Evolutionary conservation across 306 rosid genomes (phyloP), one percentile per base, ranked within the genome.

Genomic region (Quercus berberidifolia): DNA sequence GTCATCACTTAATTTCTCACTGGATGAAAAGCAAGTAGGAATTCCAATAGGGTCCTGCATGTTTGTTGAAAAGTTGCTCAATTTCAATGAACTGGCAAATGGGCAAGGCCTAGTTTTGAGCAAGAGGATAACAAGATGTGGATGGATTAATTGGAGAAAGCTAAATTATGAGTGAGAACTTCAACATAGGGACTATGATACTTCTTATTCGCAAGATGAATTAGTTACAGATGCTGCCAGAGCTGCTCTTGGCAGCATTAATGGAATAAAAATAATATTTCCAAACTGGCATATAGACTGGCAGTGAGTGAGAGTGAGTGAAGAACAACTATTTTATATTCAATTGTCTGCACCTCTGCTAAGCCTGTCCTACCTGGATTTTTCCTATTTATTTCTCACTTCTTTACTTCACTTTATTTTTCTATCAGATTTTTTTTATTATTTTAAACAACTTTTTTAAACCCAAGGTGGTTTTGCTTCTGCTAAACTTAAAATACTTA

Each of bases 41-140:
- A 90, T 88, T 35, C 92, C 90, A 63, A 91, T 88, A n/a, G 92
- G 82, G 81, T 89, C 94, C 77, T 91, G 94, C 94, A 91, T 91
- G 20, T 26, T 81, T 56, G 15, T 57, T 76, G 68, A 60, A 62
- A 69, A 73, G 1, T 38, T 13, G 76, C 28, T 46, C 30, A 11
- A 31, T 55, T 57, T 75, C 76, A 56, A 55, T 56, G 38, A 31
- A 30, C 20, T 13, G 5, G 51, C 3, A n/a, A 26, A 58, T 15
- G 71, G 72, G 68, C 13, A 65, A 41, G 54, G 18, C 76, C 76
- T 46, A 80, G 23, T 13, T 72, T 71, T 54, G 41, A 62, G 57
- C 5, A 43, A 83, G 65, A 70, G 26, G 78, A 38, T n/a, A 82
- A 81, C 60, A 14, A 59, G 62, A 77, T 63, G 82, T 76, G 79